Evolutionary conservation across 495 filamentous ascomycete genomes (phyloP).

Genomic region (Pseudomonodictys pantanalensis): DNA sequence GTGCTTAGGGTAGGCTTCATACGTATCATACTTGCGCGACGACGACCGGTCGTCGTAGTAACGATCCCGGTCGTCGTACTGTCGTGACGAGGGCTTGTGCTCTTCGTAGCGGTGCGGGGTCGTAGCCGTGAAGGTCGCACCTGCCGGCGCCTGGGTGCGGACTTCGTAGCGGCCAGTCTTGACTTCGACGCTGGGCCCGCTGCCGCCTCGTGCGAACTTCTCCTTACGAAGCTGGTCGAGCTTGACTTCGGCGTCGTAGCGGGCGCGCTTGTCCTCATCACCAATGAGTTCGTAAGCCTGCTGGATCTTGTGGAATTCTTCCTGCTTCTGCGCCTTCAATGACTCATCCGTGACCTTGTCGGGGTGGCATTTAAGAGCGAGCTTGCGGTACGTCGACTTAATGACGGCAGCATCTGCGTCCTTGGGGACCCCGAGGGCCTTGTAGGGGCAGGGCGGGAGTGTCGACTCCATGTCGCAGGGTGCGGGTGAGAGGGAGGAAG

Average conservation of each 20-base stretch:
- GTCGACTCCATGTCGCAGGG: constrained; percentile 55
- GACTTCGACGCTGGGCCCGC: constrained; percentile 32
- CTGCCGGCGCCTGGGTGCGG: constrained; percentile 24
- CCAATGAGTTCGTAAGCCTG: constrained; percentile 88
- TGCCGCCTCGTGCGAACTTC: constrained; percentile 46
- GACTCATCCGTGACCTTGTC: constrained; percentile 86
- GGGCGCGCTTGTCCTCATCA: constrained; percentile 65
- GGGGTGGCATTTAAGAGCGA: constrained; percentile 89
- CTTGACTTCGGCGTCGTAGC: constrained; percentile 74
- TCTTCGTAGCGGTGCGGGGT: constrained; percentile 33
- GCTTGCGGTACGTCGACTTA: constrained; percentile 80
- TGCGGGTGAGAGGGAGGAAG: background rate
- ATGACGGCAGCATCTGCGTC: constrained; percentile 72
- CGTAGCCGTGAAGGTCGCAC: constrained; percentile 18
- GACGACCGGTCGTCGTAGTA: constrained; percentile 36
- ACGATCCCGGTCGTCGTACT: constrained; percentile 33
- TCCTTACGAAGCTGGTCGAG: constrained; percentile 59
- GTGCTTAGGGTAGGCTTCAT: constrained; percentile 31
- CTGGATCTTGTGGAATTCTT: constrained; percentile 91
- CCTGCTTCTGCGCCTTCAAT: constrained; percentile 63
- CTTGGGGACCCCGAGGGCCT: constrained; percentile 69
- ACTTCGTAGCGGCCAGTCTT: constrained; percentile 32
- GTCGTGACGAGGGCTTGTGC: constrained; percentile 28
- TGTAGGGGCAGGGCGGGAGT: constrained; percentile 80
- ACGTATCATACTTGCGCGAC: constrained; percentile 34